These are phyloP conservation scores for Corylus americana DNA, from an alignment of 306 rosid species.

Conservation along the genomic window DNA sequence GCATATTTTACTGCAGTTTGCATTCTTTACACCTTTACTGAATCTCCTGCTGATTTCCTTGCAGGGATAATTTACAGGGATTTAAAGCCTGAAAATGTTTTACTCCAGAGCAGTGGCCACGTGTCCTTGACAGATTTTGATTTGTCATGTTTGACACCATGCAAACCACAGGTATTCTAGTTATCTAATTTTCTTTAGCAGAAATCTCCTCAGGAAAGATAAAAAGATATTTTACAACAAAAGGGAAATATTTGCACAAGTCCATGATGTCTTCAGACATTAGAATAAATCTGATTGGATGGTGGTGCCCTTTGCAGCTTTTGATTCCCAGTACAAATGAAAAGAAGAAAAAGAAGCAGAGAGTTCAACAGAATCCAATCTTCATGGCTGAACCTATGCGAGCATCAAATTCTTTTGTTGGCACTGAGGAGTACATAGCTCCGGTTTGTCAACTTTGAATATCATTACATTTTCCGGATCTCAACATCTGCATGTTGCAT, in stretches of 20 bases:
- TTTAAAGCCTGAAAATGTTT: slow-evolving; percentile 94
- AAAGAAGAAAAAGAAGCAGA: slow-evolving; percentile 68
- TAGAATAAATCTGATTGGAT: background rate
- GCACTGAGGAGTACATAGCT: slow-evolving; percentile 98
- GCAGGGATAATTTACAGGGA: slow-evolving; percentile 94
- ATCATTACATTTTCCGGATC: background rate
- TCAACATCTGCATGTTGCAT: slow-evolving; percentile 14
- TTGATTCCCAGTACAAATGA: slow-evolving; percentile 53
- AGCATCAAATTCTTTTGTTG: slow-evolving; percentile 98
- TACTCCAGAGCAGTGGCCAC: slow-evolving; percentile 79
- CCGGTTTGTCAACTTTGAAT: slow-evolving; percentile 62
- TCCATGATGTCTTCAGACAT: background rate
- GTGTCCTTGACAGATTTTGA: slow-evolving; percentile 88
- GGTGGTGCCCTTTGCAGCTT: slow-evolving; percentile 54
- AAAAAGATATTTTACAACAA: background rate
- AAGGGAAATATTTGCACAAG: background rate
- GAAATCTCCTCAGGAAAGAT: background rate
- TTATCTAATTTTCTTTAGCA: background rate
- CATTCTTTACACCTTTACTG: background rate
- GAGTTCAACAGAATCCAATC: slow-evolving; percentile 59
- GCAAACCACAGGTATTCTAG: slow-evolving; percentile 80
- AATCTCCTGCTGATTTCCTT: slow-evolving; percentile 12
- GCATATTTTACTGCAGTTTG: background rate
- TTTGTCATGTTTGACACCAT: slow-evolving; percentile 84
- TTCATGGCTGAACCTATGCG: slow-evolving; percentile 98